phyloP scores from a whole-genome alignment of 768 basidiomycete genomes.

The Termitomyces sp. region DNA sequence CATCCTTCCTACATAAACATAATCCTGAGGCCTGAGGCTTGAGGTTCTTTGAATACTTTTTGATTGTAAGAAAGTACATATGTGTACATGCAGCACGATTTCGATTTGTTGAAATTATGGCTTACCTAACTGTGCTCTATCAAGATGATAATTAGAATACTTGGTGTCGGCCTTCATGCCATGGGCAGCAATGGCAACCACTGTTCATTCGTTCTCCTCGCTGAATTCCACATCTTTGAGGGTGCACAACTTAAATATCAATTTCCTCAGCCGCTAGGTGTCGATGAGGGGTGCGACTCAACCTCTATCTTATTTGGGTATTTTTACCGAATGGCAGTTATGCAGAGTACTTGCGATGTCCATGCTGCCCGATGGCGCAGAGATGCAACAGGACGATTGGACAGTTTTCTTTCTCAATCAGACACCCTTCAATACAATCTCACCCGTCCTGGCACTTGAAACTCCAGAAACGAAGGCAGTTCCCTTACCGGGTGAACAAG shows the following conservation, averaged over 20 bases:
- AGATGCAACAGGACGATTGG: conserved; percentile 94
- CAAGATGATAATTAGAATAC: too few relatives aligned
- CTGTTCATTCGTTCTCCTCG: conserved; percentile 90
- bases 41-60: too few relatives aligned
- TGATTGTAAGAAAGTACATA: too few relatives aligned
- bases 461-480: conserved; percentile 40
- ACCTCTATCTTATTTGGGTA: not conserved
- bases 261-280: conserved; percentile 91
- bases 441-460: conserved; percentile 75
- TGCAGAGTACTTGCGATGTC: conserved; percentile 87
- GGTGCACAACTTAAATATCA: conserved; percentile 94
- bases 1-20: too few relatives aligned
- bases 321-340: conserved; percentile 13
- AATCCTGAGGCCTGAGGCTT: too few relatives aligned
- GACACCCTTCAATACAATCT: conserved; percentile 82
- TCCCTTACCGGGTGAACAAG: conserved; percentile 32
- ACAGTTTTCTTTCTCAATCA: conserved; percentile 99
- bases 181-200: conserved; percentile 70
- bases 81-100: too few relatives aligned
- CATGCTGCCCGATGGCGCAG: conserved; percentile 98
- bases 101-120: not conserved
- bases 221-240: conserved; percentile 97
- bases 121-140: conserved; percentile 4
- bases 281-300: conserved; percentile 81
- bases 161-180: conserved; percentile 43